Base-by-base conservation (phyloP, 2,329 filamentous ascomycete species). In the Colletotrichum sp. region DNA sequence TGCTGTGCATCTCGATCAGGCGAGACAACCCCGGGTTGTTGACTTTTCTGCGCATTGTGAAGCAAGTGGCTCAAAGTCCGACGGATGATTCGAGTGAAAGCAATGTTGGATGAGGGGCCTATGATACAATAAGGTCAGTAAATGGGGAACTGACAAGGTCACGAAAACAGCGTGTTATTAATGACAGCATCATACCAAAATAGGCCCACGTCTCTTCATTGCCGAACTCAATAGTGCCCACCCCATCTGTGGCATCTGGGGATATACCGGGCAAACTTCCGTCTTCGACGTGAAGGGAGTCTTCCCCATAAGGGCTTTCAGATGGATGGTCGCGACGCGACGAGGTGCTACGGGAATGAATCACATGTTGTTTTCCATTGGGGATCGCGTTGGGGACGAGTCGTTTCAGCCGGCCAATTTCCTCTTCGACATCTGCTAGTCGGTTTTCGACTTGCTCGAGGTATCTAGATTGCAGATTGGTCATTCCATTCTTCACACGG, bases 41-140 rank as follows among this genome's bases (percentile, higher is more conserved):
- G 68, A 24, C 36, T 32, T n/a, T 55, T 36, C 6, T 73, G 48
- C 10, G 70, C 34, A 14, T 72, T 68, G 6, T 57, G 68, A 13
- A 72, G 67, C 14, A 59, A 69, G 43, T 76, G 57, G 26, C 68
- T 63, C 12, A 82, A 60, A 6, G 78, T 75, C 4, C 71, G 75
- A 7, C 77, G 72, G 14, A 80, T 74, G n/a, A 77, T 72, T 21
- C 78, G 72, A 5, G 76, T 78, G 21, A 81, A 81, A 14, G 76
- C 76, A 48, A 81, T 80, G 10, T 81, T 81, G 12, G 79, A 81
- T 6, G 79, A 78, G 16, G 79, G 75, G 4, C 77, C 78, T 78
- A 32, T 6, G 6, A 28, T 28, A 2, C 24, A 30, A 7, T 16
- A n/a, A n/a, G 12, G 39, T 75, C 24, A 69, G 55, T 13, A 21